These are phyloP conservation scores for Coemansia interrupta DNA, from an alignment of 192 early-diverging fungal species.

Conservation along the genomic window DNA sequence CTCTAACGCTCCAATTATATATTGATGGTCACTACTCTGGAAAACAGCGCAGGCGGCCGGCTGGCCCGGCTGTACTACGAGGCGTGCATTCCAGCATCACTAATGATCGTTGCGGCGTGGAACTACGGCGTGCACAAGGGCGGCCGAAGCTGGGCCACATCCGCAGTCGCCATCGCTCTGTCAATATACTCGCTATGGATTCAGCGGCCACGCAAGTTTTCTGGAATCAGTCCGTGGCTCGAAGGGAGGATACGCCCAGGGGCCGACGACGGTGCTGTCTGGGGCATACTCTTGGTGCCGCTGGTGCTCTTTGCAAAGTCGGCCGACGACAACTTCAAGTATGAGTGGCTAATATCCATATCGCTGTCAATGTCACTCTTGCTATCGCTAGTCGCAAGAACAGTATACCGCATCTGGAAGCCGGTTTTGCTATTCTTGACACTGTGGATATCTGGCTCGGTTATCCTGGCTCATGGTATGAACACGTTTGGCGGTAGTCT, in stretches of 20 bases:
- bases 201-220: slow-evolving; percentile 1
- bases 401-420: not conserved
- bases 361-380: not conserved
- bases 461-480: not conserved
- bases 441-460: not conserved
- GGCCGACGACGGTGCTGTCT: slow-evolving; percentile 31
- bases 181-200: slow-evolving; percentile 5
- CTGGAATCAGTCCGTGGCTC: not conserved
- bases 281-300: slow-evolving; percentile 34
- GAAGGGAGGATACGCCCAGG: slow-evolving; percentile 8
- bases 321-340: not conserved
- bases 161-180: not conserved
- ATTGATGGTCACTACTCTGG: not conserved
- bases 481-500: not conserved
- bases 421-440: not conserved
- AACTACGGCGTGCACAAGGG: slow-evolving; percentile 10
- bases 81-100: slow-evolving; percentile 26
- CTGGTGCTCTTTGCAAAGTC: slow-evolving; percentile 19
- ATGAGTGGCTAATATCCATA: not conserved
- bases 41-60: not conserved
- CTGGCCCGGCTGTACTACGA: slow-evolving; percentile 27
- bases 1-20: not conserved
- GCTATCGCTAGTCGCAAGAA: not conserved
- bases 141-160: not conserved
- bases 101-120: slow-evolving; percentile 4